Percentiles rank a stretch among this genome's conserved stretches.
Conservation (phyloP, 2,329 filamentous ascomycete species). For the Blumeria graminis region DNA sequence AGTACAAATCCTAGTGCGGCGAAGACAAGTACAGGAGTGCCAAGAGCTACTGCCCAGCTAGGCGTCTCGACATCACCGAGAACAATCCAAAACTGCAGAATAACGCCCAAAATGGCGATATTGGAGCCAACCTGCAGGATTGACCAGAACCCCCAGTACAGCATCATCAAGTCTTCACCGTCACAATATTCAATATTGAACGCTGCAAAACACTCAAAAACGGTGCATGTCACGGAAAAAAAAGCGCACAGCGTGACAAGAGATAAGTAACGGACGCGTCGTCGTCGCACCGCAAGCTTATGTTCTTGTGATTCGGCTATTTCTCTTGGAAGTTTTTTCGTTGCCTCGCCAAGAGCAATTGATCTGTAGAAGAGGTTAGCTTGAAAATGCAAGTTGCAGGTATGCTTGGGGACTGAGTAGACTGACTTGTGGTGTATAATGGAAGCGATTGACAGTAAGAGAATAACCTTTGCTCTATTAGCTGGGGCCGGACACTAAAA, state of each 20-base stretch:
- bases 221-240: conserved; percentile 21
- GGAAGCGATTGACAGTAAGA: conserved; percentile 22
- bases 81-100: conserved; percentile 26
- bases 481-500: neutral
- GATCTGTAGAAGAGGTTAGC: conserved; percentile 5
- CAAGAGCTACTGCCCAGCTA: conserved; percentile 33
- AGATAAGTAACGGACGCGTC: conserved; percentile 17
- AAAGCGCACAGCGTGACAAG: conserved; percentile 22
- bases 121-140: conserved; percentile 32
- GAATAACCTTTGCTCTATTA: conserved; percentile 12
- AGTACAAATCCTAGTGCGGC: conserved; percentile 17
- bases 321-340: conserved; percentile 3
- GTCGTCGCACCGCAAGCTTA: conserved; percentile 3
- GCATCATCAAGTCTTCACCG: conserved; percentile 30
- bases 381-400: neutral
- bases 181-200: conserved; percentile 26
- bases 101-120: conserved; percentile 32
- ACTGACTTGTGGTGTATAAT: conserved; percentile 12
- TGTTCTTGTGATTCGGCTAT: conserved; percentile 11
- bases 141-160: conserved; percentile 38
- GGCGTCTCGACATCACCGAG: conserved; percentile 26
- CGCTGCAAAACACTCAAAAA: conserved; percentile 26
- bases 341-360: conserved; percentile 5
- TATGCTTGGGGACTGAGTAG: neutral
- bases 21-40: conserved; percentile 34